A percentile compares a stretch with the other conserved stretches of the same genome.
These are phyloP conservation scores for Trichoderma semiorbis DNA, from an alignment of 2,329 filamentous ascomycete species.

Conservation along the genomic window DNA sequence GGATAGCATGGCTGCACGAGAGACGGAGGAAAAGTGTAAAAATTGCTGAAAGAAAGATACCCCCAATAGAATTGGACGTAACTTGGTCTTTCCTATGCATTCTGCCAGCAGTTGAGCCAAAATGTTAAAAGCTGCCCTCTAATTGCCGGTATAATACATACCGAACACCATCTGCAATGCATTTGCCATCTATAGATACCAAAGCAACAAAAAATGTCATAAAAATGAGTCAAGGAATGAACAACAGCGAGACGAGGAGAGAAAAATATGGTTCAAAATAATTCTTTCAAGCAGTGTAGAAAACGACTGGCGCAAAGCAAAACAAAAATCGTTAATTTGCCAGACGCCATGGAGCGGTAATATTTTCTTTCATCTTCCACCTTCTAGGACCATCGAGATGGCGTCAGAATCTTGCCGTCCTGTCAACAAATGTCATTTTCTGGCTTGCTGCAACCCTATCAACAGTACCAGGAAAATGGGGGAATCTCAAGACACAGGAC, in stretches of 20 bases:
- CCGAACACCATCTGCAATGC: not conserved
- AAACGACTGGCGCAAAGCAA: constrained; percentile 19
- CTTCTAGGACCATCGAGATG: constrained; percentile 13
- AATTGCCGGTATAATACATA: not conserved
- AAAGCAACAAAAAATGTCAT: not conserved
- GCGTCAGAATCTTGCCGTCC: constrained; percentile 9
- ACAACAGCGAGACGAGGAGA: constrained; percentile 9
- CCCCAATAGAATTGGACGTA: constrained; percentile 26
- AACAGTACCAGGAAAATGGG: constrained; percentile 15
- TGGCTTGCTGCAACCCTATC: constrained; percentile 13
- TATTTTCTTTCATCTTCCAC: constrained; percentile 3
- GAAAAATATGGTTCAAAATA: not conserved
- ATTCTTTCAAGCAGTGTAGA: not conserved
- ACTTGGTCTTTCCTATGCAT: constrained; percentile 22
- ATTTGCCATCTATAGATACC: not conserved
- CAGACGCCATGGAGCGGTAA: constrained; percentile 14
- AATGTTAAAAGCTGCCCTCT: not conserved
- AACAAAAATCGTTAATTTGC: constrained; percentile 17
- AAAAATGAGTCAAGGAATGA: not conserved
- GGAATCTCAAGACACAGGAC: constrained; percentile 17
- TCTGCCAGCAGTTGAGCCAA: not conserved
- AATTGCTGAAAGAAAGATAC: constrained; percentile 28
- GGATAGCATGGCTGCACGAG: not conserved
- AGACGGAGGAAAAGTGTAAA: constrained; percentile 23
- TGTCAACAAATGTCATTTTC: constrained; percentile 18